phyloP scores from a whole-genome alignment of 345 rosid species.

The Salix purpurea region DNA sequence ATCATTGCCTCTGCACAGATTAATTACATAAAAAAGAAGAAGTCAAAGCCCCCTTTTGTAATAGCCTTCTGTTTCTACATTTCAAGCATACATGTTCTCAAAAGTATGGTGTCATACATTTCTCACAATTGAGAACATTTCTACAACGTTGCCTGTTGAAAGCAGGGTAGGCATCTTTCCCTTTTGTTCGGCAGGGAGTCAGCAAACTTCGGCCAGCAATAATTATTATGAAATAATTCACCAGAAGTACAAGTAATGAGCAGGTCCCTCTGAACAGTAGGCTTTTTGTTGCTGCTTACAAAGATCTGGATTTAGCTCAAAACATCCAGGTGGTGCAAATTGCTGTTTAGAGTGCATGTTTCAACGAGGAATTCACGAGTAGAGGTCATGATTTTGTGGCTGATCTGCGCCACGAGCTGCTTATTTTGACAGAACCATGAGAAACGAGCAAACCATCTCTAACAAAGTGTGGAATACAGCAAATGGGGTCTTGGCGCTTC shows the following conservation, averaged over 20 bases:
- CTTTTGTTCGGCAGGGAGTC: neutral
- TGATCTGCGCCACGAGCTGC: neutral
- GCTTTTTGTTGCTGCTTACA: neutral
- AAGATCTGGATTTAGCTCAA: neutral
- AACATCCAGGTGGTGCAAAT: neutral
- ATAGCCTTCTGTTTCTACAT: slow-evolving; percentile 26
- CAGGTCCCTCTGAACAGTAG: neutral
- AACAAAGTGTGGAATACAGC: neutral
- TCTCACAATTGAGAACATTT: neutral
- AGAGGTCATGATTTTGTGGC: neutral
- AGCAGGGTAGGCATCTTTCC: neutral
- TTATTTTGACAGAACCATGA: neutral
- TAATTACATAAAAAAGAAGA: slow-evolving; percentile 4
- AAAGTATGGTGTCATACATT: slow-evolving; percentile 4
- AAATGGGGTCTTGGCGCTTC: too few species aligned
- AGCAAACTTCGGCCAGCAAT: neutral
- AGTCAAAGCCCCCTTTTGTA: slow-evolving; percentile 26
- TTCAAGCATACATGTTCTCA: slow-evolving; percentile 23
- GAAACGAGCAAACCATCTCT: neutral
- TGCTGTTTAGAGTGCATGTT: neutral
- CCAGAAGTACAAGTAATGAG: neutral
- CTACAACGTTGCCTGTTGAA: neutral
- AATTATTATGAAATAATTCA: neutral
- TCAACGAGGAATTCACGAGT: neutral
- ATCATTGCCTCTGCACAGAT: slow-evolving; percentile 11